Evolutionary conservation across 495 filamentous ascomycete species (phyloP).

Genomic region (Echria macrotheca): DNA sequence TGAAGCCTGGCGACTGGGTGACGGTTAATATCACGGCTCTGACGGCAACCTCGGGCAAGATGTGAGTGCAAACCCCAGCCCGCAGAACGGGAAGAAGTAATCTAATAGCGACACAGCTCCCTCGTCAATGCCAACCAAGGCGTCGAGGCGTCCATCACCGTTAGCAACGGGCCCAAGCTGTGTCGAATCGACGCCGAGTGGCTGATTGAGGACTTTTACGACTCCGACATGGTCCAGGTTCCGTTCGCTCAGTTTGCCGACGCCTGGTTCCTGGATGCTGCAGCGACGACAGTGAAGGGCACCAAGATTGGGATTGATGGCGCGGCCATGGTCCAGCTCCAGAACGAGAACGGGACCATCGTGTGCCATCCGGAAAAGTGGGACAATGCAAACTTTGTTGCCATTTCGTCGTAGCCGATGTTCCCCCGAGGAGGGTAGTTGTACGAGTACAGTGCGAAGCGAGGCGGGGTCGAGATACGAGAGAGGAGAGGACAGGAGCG

Average conservation of each 20-base stretch:
- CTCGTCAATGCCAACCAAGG: slow-evolving; percentile 49
- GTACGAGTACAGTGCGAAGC: too few relatives aligned
- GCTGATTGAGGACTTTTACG: slow-evolving; percentile 37
- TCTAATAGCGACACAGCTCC: slow-evolving; percentile 17
- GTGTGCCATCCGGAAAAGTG: slow-evolving; percentile 22
- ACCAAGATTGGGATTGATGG: slow-evolving; percentile 21
- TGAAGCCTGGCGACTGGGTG: slow-evolving; percentile 53
- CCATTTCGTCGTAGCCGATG: background rate
- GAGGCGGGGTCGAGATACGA: background rate
- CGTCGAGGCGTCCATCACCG: slow-evolving; percentile 39
- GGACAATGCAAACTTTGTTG: slow-evolving; percentile 23
- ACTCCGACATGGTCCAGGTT: slow-evolving; percentile 17
- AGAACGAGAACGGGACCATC: slow-evolving; percentile 14
- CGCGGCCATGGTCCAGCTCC: slow-evolving; percentile 24
- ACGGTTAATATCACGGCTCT: slow-evolving; percentile 44
- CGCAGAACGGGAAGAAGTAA: background rate
- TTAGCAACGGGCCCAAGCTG: slow-evolving; percentile 29
- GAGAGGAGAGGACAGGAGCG: background rate
- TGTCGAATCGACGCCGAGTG: slow-evolving; percentile 33
- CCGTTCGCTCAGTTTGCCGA: slow-evolving; percentile 30
- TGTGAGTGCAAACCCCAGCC: slow-evolving; percentile 20
- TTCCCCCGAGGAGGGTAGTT: too few relatives aligned
- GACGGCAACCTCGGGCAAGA: slow-evolving; percentile 38
- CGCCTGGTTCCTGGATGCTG: slow-evolving; percentile 31
- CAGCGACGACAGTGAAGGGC: slow-evolving; percentile 18